A percentile compares a stretch with the other conserved stretches of the same genome.
phyloP scores from a whole-genome alignment of 2,329 filamentous ascomycete genomes.

The Sphaceloma murrayae region DNA sequence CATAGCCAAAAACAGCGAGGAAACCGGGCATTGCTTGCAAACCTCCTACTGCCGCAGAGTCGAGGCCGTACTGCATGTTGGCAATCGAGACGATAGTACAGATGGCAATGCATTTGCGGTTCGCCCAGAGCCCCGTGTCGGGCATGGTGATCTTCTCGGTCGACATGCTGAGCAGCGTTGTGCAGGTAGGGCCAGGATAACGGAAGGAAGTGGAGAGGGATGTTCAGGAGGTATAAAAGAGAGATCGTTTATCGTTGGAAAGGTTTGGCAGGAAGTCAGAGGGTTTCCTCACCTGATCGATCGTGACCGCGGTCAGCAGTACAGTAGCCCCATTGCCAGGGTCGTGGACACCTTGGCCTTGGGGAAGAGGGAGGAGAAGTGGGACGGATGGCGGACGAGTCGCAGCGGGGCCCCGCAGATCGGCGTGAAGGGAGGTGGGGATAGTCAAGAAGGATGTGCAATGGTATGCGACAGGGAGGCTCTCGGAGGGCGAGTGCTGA shows the following conservation, averaged over 20 bases:
- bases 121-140: slow-evolving; percentile 26
- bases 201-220: neutral
- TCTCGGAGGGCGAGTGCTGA: too few relatives aligned
- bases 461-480: too few relatives aligned
- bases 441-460: too few relatives aligned
- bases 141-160: slow-evolving; percentile 8
- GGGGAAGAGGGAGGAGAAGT: neutral
- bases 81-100: slow-evolving; percentile 41
- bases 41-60: slow-evolving; percentile 44
- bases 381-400: neutral
- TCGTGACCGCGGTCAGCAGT: too few relatives aligned
- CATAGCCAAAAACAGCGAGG: slow-evolving; percentile 43
- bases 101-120: slow-evolving; percentile 40
- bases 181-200: neutral
- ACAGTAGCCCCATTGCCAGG: neutral
- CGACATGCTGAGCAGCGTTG: neutral
- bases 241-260: too few relatives aligned
- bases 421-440: too few relatives aligned
- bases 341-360: neutral
- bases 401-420: neutral
- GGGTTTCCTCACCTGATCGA: too few relatives aligned
- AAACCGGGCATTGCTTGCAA: slow-evolving; percentile 44
- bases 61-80: slow-evolving; percentile 43
- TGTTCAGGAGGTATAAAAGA: neutral
- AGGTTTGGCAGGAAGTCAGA: too few relatives aligned